phyloP scores from a whole-genome alignment of 2,329 filamentous ascomycete species.

The Exophiala sp. region DNA sequence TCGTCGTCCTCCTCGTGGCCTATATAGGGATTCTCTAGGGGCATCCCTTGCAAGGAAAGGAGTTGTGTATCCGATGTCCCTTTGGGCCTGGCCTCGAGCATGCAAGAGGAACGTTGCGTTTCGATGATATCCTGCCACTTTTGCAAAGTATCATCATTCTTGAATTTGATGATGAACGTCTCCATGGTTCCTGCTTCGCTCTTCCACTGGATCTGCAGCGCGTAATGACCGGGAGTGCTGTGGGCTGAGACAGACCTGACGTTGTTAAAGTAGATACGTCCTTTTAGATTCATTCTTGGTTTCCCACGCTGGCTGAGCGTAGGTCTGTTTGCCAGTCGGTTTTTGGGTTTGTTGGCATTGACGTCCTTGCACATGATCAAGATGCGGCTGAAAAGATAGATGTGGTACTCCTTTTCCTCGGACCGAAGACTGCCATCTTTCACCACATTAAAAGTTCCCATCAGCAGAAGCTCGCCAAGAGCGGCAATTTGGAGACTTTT shows the following conservation, averaged over 20 bases:
- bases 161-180: conserved; percentile 91
- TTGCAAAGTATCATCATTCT: conserved; percentile 84
- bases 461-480: conserved; percentile 83
- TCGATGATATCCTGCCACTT: conserved; percentile 84
- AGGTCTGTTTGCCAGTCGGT: conserved; percentile 57
- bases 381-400: conserved; percentile 94
- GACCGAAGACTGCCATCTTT: conserved; percentile 53
- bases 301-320: conserved; percentile 69
- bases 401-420: conserved; percentile 66
- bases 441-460: conserved; percentile 85
- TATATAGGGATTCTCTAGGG: conserved; percentile 76
- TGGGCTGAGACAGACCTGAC: conserved; percentile 89
- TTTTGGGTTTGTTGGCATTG: conserved; percentile 72
- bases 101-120: conserved; percentile 55
- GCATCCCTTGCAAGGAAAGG: conserved; percentile 66
- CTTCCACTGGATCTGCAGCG: conserved; percentile 97
- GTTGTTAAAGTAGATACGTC: conserved; percentile 98
- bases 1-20: conserved; percentile 53
- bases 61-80: conserved; percentile 61
- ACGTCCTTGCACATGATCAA: conserved; percentile 95
- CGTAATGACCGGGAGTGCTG: conserved; percentile 84
- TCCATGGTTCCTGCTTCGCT: conserved; percentile 85
- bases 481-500: conserved; percentile 83
- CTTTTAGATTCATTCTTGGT: conserved; percentile 77
- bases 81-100: conserved; percentile 49